Conservation (phyloP, 2,329 filamentous ascomycete genomes). For the Pseudocercospora fijiensis region DNA sequence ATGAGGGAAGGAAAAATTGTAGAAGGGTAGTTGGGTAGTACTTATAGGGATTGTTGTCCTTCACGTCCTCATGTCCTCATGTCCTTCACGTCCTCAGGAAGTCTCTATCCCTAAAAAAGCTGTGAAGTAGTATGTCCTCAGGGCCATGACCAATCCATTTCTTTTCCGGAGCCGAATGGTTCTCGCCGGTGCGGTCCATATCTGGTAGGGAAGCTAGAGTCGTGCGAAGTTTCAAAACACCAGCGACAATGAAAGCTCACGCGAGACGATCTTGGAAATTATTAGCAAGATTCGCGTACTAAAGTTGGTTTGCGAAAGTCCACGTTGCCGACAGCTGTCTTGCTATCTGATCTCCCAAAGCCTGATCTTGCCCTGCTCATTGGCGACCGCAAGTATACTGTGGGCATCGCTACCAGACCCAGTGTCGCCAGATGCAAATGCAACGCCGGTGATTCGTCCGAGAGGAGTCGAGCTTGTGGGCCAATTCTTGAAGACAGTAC, state of each 20-base stretch:
- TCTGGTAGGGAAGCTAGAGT: neutral
- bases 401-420: slow-evolving; percentile 42
- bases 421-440: slow-evolving; percentile 45
- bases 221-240: neutral
- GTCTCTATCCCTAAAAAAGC: neutral
- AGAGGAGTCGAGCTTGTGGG: slow-evolving; percentile 86
- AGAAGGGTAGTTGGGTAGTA: neutral
- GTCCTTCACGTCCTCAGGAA: neutral
- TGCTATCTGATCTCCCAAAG: slow-evolving; percentile 73
- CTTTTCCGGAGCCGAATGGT: neutral
- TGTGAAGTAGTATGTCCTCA: neutral
- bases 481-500: slow-evolving; percentile 96
- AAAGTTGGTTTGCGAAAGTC: neutral
- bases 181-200: neutral
- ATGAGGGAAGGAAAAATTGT: neutral
- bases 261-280: neutral
- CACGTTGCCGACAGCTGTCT: neutral
- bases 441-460: slow-evolving; percentile 68
- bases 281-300: neutral
- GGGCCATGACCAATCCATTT: neutral
- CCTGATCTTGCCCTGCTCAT: slow-evolving; percentile 82
- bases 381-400: slow-evolving; percentile 73
- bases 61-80: neutral
- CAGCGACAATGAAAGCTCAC: neutral
- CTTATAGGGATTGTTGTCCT: neutral